Conservation (phyloP, 2,329 filamentous ascomycete genomes). For the Stagonosporopsis tanaceti region DNA sequence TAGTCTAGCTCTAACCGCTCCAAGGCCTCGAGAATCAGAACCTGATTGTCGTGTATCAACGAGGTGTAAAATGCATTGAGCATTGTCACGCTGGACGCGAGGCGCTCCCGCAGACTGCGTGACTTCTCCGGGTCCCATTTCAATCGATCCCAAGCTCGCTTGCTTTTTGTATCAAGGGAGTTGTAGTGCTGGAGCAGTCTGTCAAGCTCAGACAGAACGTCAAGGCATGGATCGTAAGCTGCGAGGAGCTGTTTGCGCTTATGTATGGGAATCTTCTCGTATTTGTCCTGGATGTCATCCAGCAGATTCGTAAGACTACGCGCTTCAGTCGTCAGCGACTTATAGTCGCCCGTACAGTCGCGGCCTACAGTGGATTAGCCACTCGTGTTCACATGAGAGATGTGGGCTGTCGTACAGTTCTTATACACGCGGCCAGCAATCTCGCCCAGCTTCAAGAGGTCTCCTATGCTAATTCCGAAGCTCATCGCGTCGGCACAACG, state of each 20-base stretch:
- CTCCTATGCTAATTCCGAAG: conserved; percentile 37
- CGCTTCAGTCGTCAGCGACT: conserved; percentile 34
- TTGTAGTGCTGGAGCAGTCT: conserved; percentile 39
- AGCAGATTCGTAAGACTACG: conserved; percentile 38
- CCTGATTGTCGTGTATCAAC: conserved; percentile 39
- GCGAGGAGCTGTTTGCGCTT: conserved; percentile 34
- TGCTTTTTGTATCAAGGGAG: conserved; percentile 38
- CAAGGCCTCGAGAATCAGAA: conserved; percentile 41
- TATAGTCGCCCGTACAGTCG: conserved; percentile 43
- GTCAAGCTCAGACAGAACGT: conserved; percentile 39
- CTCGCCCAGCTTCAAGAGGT: conserved; percentile 39
- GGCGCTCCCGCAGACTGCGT: conserved; percentile 30
- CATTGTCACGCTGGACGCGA: conserved; percentile 35
- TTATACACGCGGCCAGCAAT: conserved; percentile 34
- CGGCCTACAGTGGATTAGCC: conserved; percentile 29
- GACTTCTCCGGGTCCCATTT: conserved; percentile 40
- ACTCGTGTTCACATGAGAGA: background rate
- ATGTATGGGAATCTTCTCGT: conserved; percentile 30
- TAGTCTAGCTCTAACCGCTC: conserved; percentile 42
- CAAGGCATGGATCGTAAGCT: conserved; percentile 34
- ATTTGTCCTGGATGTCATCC: conserved; percentile 41
- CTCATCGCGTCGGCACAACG: conserved; percentile 26
- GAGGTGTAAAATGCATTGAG: conserved; percentile 40
- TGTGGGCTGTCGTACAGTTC: conserved; percentile 28
- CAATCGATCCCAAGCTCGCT: conserved; percentile 42